A percentile compares a stretch with the other conserved stretches of the same genome.
Evolutionary conservation across 768 basidiomycete genomes (phyloP).

Genomic region (Coprinopsis sp.): DNA sequence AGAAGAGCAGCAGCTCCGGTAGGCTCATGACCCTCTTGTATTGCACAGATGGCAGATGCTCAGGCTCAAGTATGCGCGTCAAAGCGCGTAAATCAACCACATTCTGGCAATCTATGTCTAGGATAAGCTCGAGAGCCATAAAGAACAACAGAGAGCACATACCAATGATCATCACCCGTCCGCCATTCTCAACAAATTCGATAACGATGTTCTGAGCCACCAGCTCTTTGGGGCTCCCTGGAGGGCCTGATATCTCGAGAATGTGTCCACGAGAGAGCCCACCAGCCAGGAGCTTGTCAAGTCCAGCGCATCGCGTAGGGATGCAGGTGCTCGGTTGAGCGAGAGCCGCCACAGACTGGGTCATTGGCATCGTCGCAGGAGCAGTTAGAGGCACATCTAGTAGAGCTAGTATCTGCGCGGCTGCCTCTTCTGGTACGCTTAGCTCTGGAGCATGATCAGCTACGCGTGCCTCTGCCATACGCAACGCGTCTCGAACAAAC

Average conservation of each 20-base stretch:
- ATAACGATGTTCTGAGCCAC: conserved; percentile 47
- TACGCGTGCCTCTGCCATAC: neutral
- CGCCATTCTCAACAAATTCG: conserved; percentile 41
- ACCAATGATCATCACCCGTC: conserved; percentile 67
- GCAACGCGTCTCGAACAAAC: conserved; percentile 24
- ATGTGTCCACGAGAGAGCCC: conserved; percentile 59
- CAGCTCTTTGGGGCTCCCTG: conserved; percentile 62
- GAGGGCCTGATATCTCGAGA: conserved; percentile 73
- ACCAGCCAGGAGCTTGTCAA: conserved; percentile 59
- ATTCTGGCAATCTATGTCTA: conserved; percentile 43
- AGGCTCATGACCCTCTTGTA: conserved; percentile 43
- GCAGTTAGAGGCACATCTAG: conserved; percentile 30
- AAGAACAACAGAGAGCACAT: conserved; percentile 16
- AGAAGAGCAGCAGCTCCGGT: conserved; percentile 53
- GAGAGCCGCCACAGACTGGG: conserved; percentile 54
- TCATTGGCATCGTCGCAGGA: conserved; percentile 28
- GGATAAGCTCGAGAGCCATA: conserved; percentile 2
- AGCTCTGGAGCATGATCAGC: conserved; percentile 39
- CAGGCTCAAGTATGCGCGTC: conserved; percentile 9
- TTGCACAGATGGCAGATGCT: conserved; percentile 24
- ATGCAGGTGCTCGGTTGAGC: conserved; percentile 24
- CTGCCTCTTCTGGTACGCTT: conserved; percentile 39
- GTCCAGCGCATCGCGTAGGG: conserved; percentile 40
- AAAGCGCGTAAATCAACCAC: conserved; percentile 33
- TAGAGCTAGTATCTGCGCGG: conserved; percentile 42